A percentile compares a stretch with the other conserved stretches of the same genome.
Conservation (phyloP, 495 filamentous ascomycete genomes). For the Apodospora peruviana region DNA sequence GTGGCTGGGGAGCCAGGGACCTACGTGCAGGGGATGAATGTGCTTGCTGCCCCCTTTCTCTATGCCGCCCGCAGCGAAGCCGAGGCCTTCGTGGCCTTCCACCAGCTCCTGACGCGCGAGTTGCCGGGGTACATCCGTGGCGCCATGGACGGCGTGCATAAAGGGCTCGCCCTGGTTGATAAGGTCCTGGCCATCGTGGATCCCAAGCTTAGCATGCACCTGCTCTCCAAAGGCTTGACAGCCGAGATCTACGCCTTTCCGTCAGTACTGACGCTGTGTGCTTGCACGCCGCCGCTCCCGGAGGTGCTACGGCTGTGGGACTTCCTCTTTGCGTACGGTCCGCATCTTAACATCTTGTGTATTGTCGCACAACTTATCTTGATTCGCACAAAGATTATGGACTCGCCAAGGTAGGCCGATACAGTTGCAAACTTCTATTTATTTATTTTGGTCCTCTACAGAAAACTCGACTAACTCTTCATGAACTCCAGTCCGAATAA, state of each 20-base stretch:
- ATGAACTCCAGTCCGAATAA: conserved; percentile 81
- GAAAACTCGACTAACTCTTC: conserved; percentile 6
- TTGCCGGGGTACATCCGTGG: conserved; percentile 91
- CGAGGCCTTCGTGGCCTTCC: conserved; percentile 88
- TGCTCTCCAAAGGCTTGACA: conserved; percentile 77
- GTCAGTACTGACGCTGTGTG: conserved; percentile 88
- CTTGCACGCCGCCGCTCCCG: conserved; percentile 93
- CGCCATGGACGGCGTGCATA: conserved; percentile 96
- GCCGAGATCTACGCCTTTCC: conserved; percentile 98
- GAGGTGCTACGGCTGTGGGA: conserved; percentile 97
- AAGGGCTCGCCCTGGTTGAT: conserved; percentile 84
- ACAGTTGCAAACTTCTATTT: no score
- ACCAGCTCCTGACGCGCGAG: conserved; percentile 81
- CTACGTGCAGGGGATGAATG: conserved; percentile 99
- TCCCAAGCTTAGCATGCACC: conserved; percentile 74
- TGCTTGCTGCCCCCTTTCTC: conserved; percentile 95
- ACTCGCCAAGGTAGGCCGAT: conserved; percentile 74
- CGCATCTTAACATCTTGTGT: conserved; percentile 91
- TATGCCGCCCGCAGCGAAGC: conserved; percentile 93
- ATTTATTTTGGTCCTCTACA: neutral
- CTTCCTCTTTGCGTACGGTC: conserved; percentile 91
- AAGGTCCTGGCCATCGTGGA: conserved; percentile 86
- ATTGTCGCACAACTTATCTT: conserved; percentile 94
- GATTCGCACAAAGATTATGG: conserved; percentile 76
- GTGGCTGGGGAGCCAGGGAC: conserved; percentile 57